Percentiles rank a stretch among this genome's conserved stretches.
phyloP scores from a whole-genome alignment of 352 stramenopile species.

The Pythium sukuiense region DNA sequence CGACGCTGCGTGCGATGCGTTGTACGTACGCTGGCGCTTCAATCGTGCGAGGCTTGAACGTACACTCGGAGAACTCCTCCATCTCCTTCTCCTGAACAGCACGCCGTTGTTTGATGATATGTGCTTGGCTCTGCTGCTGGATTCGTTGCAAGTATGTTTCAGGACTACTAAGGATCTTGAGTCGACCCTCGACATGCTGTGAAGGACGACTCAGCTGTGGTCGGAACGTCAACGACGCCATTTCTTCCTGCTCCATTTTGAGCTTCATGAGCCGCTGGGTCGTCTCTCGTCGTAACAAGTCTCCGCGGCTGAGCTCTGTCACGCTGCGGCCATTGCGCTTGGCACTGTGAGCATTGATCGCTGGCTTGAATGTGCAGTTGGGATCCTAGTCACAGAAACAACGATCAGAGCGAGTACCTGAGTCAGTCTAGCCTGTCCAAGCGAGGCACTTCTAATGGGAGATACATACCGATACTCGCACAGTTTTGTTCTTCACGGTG shows the following conservation, averaged over 20 bases:
- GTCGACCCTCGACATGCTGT: conserved; percentile 60
- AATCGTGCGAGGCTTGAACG: conserved; percentile 84
- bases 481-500: conserved; percentile 71
- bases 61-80: conserved; percentile 82
- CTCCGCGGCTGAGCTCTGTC: conserved; percentile 77
- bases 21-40: conserved; percentile 82
- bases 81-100: conserved; percentile 80
- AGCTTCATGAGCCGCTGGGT: conserved; percentile 82
- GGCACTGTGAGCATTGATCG: conserved; percentile 72
- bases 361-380: conserved; percentile 82
- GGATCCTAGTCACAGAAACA: conserved; percentile 44
- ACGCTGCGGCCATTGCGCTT: conserved; percentile 68
- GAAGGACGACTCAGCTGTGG: conserved; percentile 73
- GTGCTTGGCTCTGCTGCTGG: conserved; percentile 72
- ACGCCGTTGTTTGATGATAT: conserved; percentile 71
- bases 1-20: conserved; percentile 77
- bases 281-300: conserved; percentile 75
- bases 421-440: not conserved
- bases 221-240: conserved; percentile 77
- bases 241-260: conserved; percentile 87
- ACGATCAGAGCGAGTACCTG: not conserved
- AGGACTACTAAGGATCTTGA: conserved; percentile 79
- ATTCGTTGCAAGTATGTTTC: conserved; percentile 84
- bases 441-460: not conserved
- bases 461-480: conserved; percentile 51